phyloP scores from a whole-genome alignment of 2,329 filamentous ascomycete species.

The Ceratocystis destructans region DNA sequence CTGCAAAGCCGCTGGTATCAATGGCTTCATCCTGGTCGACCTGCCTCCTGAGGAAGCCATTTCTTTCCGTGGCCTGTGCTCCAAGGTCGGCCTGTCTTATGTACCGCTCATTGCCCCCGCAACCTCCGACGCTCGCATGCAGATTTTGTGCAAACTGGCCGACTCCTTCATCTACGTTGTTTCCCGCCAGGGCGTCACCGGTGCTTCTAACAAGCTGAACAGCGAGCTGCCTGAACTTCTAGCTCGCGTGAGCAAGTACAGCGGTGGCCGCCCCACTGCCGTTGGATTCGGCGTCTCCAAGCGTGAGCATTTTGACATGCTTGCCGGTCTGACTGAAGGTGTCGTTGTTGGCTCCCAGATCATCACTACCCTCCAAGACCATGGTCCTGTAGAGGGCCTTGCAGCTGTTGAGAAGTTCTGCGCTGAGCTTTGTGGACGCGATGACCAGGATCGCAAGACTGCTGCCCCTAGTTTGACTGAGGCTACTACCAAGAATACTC shows the following conservation, averaged over 20 bases:
- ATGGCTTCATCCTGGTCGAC: slow-evolving; percentile 95
- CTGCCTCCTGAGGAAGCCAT: slow-evolving; percentile 91
- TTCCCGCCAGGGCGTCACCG: slow-evolving; percentile 91
- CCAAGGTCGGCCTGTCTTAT: slow-evolving; percentile 71
- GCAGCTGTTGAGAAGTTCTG: slow-evolving; percentile 66
- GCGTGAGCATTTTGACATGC: slow-evolving; percentile 77
- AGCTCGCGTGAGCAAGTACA: slow-evolving; percentile 78
- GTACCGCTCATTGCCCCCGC: slow-evolving; percentile 92
- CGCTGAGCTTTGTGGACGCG: slow-evolving; percentile 47
- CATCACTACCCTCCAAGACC: slow-evolving; percentile 62
- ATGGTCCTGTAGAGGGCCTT: slow-evolving; percentile 46
- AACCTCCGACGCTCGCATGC: slow-evolving; percentile 87
- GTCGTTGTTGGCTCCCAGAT: slow-evolving; percentile 97
- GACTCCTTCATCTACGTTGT: slow-evolving; percentile 99
- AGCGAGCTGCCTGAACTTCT: slow-evolving; percentile 69
- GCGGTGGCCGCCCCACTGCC: slow-evolving; percentile 76
- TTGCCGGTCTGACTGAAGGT: slow-evolving; percentile 74
- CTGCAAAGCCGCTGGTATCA: slow-evolving; percentile 70
- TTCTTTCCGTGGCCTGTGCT: slow-evolving; percentile 76
- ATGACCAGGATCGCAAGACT: slow-evolving; percentile 22
- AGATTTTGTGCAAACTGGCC: slow-evolving; percentile 85
- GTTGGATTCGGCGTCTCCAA: slow-evolving; percentile 96
- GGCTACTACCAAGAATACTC: slow-evolving; percentile 51
- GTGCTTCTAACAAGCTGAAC: slow-evolving; percentile 72
- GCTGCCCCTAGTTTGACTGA: slow-evolving; percentile 40